A percentile compares a stretch with the other conserved stretches of the same genome.
Conservation (phyloP, 2,329 filamentous ascomycete species). For the Aureobasidium sp. region DNA sequence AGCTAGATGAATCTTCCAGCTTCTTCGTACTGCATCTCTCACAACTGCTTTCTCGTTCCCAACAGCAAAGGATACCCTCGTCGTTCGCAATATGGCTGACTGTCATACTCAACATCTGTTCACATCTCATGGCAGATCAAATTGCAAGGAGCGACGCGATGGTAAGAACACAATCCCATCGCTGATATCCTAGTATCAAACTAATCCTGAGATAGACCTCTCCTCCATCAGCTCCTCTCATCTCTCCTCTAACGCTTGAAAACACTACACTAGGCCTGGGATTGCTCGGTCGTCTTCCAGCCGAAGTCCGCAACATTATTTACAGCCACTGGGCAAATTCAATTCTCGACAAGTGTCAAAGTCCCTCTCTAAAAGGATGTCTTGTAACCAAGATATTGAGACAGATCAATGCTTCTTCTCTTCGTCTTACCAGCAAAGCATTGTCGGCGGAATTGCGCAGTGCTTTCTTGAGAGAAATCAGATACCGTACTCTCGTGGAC, state of each 20-base stretch:
- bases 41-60: not conserved
- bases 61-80: not conserved
- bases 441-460: not conserved
- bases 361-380: too few relatives aligned
- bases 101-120: not conserved
- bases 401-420: not conserved
- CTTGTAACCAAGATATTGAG: not conserved
- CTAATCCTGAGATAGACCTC: not conserved
- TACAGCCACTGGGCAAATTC: not conserved
- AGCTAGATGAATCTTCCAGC: not conserved
- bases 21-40: not conserved
- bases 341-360: not conserved
- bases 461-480: not conserved
- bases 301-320: not conserved
- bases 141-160: not conserved
- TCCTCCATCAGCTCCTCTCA: not conserved
- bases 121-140: not conserved
- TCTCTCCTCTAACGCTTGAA: accelerated
- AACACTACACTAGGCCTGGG: not conserved
- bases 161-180: not conserved
- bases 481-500: not conserved
- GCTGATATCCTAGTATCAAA: not conserved
- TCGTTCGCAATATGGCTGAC: not conserved
- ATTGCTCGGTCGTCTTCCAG: not conserved
- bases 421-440: not conserved